Evolutionary conservation across 2,329 filamentous ascomycete species (phyloP).

Genomic region (Colletotrichum sp.): DNA sequence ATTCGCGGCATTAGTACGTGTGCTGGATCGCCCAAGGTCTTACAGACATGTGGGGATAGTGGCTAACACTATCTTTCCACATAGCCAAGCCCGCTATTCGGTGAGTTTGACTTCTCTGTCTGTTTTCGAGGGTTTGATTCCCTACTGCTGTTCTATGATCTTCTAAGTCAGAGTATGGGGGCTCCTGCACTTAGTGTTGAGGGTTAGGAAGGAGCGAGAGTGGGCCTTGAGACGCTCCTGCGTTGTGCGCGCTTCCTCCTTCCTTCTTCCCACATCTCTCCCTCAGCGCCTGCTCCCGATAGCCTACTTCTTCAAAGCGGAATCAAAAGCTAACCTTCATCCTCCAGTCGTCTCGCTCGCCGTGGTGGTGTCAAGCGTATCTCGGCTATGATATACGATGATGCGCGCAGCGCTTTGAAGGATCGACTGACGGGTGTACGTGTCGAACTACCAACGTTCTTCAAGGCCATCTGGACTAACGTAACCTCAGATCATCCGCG

Average conservation of each 20-base stretch:
- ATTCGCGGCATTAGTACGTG: conserved; percentile 56
- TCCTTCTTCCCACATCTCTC: not conserved
- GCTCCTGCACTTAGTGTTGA: not conserved
- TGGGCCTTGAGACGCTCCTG: not conserved
- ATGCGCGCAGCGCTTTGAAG: conserved; percentile 58
- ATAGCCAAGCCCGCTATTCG: conserved; percentile 60
- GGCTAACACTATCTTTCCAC: conserved; percentile 2
- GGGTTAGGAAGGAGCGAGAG: not conserved
- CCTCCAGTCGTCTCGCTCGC: conserved; percentile 69
- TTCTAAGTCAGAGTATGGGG: not conserved
- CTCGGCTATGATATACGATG: conserved; percentile 67
- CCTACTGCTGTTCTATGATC: not conserved
- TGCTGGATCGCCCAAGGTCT: conserved; percentile 1
- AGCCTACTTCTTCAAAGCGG: not conserved
- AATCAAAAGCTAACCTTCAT: not conserved
- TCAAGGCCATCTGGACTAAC: not conserved
- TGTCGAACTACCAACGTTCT: not conserved
- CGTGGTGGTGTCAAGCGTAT: conserved; percentile 81
- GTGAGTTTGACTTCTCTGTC: conserved; percentile 36
- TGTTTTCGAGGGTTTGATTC: not conserved
- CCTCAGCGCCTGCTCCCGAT: not conserved
- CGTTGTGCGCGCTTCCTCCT: not conserved
- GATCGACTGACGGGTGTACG: conserved; percentile 52
- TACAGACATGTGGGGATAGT: conserved; percentile 15
- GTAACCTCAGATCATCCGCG: conserved; percentile 52